These are phyloP conservation scores for Nakazawaea molendinolei DNA, from an alignment of 805 yeast species.

Conservation along the genomic window DNA sequence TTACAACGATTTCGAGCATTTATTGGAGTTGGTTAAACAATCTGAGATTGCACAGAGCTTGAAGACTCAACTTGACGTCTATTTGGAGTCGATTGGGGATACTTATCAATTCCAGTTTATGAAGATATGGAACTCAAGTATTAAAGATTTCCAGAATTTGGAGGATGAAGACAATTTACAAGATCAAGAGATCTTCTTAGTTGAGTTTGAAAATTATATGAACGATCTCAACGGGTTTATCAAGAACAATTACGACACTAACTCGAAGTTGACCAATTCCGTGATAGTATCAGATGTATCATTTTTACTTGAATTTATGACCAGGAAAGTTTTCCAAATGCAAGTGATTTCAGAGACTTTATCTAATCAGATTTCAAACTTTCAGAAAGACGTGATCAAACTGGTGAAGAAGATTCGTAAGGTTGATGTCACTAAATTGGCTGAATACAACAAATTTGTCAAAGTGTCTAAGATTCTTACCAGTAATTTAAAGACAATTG, in stretches of 20 bases:
- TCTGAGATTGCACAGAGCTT: conserved; percentile 5
- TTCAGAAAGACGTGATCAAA: conserved; percentile 6
- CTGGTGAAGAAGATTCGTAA: neutral
- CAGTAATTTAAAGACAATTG: conserved; percentile 36
- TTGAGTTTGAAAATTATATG: conserved; percentile 3
- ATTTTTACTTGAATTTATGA: conserved; percentile 4
- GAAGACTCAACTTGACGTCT: conserved; percentile 5
- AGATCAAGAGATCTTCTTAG: conserved; percentile 4
- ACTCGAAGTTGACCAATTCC: conserved; percentile 3
- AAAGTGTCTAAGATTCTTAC: conserved; percentile 22
- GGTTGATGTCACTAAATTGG: conserved; percentile 12
- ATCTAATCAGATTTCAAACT: conserved; percentile 2
- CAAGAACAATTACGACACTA: neutral
- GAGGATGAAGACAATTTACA: conserved; percentile 1
- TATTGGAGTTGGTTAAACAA: conserved; percentile 17
- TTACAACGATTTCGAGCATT: conserved; percentile 23
- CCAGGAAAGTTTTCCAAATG: conserved; percentile 5
- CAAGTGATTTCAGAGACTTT: conserved; percentile 6
- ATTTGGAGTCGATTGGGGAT: conserved; percentile 7
- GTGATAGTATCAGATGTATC: conserved; percentile 1
- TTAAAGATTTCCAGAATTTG: conserved; percentile 2
- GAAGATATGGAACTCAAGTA: conserved; percentile 6
- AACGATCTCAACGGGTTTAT: conserved; percentile 1
- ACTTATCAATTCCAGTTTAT: conserved; percentile 7
- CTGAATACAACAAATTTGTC: conserved; percentile 22